Evolutionary conservation across 2,329 filamentous ascomycete genomes (phyloP), one percentile per base, ranked within the genome.

Genomic region (Phyllosticta capitalensis): DNA sequence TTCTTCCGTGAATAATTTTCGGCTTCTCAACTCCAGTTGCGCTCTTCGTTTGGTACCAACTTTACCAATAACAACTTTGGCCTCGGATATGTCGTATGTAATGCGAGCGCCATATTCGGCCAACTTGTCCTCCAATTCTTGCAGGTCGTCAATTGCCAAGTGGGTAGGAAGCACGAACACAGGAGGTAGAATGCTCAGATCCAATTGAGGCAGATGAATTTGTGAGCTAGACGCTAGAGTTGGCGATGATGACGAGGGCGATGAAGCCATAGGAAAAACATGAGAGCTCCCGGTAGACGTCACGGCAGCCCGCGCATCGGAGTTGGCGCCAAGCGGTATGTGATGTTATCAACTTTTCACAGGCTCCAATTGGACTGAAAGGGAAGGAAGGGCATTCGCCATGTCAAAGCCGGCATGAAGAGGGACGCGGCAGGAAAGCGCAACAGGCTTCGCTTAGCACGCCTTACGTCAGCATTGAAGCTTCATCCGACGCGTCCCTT

Each of bases 151-250:
- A 0, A 81, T 73, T 1, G 79, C 74, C 26, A 96, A 78, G 68
- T 90, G 88, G 3, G 86, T 84, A 0, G 85, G 75, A 0, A 96
- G 79, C 14, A 97, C 78, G 65, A 85, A 94, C 22, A 94, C 85
- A 3, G 82, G 78, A 10, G 89, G 89, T 24, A 81, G 69, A 24
- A 62, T 63, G 57, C 72, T 74, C 1, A 81, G 69, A 65, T 80
- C 72, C 22, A 77, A 33, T n/a, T 52, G 38, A 9, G 58, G 38
- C 6, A 38, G 51, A n/a, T 21, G 56, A 17, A 6, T 45, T 45
- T 19, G 38, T 2, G 52, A 54, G 24, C 50, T 58, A 21, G 52
- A 22, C 24, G 30, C 14, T n/a, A 14, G 17, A 10, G 38, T 4
- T 7, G 52, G 14, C 12, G 50, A 26, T 22, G 53, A 20, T 12